Percentiles rank a stretch among this genome's conserved stretches.
phyloP scores from a whole-genome alignment of 805 yeast genomes.

The Myxozyma neglecta region DNA sequence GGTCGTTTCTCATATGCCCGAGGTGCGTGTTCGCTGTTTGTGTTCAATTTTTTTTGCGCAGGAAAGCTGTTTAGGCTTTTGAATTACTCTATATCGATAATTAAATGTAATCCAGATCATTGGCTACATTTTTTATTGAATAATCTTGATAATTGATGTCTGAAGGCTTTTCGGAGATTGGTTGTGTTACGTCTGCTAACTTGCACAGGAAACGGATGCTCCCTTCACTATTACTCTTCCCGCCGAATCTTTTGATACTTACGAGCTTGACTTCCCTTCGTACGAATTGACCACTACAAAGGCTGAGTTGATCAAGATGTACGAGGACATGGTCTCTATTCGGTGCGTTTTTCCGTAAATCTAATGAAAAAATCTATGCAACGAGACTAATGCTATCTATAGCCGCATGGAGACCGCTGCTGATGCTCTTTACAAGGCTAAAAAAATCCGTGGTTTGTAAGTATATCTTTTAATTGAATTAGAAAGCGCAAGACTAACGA shows the following conservation, averaged over 20 bases:
- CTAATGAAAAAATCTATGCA: not conserved
- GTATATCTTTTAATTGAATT: not conserved
- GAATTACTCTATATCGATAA: no score
- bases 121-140: no score
- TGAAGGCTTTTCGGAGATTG: not conserved
- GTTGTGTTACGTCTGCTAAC: not conserved
- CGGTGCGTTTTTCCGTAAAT: constrained; percentile 33
- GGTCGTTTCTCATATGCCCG: constrained; percentile 16
- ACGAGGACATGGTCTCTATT: constrained; percentile 89
- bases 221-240: constrained; percentile 52
- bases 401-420: constrained; percentile 99
- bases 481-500: not conserved
- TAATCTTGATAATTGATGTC: no score
- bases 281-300: constrained; percentile 76
- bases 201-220: constrained; percentile 21
- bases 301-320: constrained; percentile 81
- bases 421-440: constrained; percentile 96
- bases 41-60: not conserved
- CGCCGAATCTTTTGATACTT: constrained; percentile 79
- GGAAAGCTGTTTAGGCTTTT: not conserved
- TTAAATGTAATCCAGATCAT: no score
- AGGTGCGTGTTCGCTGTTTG: constrained; percentile 7
- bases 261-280: constrained; percentile 65
- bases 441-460: constrained; percentile 95
- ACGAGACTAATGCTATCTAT: constrained; percentile 8